Conservation (phyloP, 2,329 filamentous ascomycete species). For the Alternaria angustiovoidea region DNA sequence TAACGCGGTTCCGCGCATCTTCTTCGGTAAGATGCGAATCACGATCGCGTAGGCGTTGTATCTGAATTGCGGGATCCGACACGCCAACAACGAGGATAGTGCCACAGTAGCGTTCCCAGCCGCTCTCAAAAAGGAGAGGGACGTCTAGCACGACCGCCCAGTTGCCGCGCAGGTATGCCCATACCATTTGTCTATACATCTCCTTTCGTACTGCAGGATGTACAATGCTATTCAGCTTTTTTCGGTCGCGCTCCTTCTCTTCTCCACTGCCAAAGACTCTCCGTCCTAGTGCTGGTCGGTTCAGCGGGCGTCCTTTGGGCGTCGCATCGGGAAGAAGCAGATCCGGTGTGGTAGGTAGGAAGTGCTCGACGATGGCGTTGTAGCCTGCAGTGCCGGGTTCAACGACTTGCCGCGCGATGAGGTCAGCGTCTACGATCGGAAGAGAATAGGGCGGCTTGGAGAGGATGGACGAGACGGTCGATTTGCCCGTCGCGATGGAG, state of each 20-base stretch:
- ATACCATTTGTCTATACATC: conserved; percentile 79
- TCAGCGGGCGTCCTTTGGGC: conserved; percentile 76
- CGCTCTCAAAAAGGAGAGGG: conserved; percentile 88
- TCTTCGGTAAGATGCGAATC: conserved; percentile 82
- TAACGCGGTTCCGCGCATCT: conserved; percentile 86
- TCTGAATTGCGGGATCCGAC: conserved; percentile 79
- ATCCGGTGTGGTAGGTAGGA: conserved; percentile 83
- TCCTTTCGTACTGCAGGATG: conserved; percentile 87
- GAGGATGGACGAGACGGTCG: conserved; percentile 87
- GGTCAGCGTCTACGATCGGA: conserved; percentile 92
- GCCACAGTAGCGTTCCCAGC: conserved; percentile 85
- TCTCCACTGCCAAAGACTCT: conserved; percentile 84
- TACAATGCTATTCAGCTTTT: conserved; percentile 85
- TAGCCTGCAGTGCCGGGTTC: conserved; percentile 90
- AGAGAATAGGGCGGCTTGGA: conserved; percentile 81
- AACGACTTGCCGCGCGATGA: conserved; percentile 91
- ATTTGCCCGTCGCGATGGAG: conserved; percentile 98
- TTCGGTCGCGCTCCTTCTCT: conserved; percentile 74
- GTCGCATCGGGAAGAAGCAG: conserved; percentile 70
- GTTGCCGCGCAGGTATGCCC: conserved; percentile 74
- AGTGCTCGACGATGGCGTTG: conserved; percentile 80
- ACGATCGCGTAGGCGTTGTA: conserved; percentile 75
- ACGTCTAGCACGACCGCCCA: conserved; percentile 95
- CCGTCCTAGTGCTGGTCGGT: conserved; percentile 83
- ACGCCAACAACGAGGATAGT: conserved; percentile 89